Conservation (phyloP, 768 basidiomycete genomes). For the Clitopilus hobsonii region DNA sequence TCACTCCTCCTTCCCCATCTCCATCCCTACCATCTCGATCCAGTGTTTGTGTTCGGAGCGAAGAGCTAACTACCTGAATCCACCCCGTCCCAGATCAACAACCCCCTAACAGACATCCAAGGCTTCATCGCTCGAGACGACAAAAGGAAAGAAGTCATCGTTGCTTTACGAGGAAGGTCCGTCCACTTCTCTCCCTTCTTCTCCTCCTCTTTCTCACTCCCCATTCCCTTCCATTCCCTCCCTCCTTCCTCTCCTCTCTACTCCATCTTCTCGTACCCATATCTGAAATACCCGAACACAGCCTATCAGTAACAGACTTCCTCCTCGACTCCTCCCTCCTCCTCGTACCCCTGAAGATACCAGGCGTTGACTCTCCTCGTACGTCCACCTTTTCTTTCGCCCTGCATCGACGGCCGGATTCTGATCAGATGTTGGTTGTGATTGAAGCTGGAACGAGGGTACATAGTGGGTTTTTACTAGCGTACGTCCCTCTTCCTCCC, state of each 20-base stretch:
- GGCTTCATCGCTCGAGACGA: conserved; percentile 44
- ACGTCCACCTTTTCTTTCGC: conserved; percentile 4
- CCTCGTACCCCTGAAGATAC: conserved; percentile 38
- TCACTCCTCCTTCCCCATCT: too few species aligned
- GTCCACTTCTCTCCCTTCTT: background rate
- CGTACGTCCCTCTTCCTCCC: too few species aligned
- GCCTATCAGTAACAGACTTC: conserved; percentile 36
- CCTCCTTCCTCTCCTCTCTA: background rate
- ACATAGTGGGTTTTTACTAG: conserved; percentile 46
- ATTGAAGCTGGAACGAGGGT: conserved; percentile 33
- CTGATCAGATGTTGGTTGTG: background rate
- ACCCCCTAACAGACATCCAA: conserved; percentile 32
- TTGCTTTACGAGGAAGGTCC: conserved; percentile 46
- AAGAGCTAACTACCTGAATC: background rate
- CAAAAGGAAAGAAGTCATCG: conserved; percentile 31
- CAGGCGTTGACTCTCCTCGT: conserved; percentile 39
- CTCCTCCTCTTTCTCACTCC: background rate
- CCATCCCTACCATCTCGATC: too few species aligned
- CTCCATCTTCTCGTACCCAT: background rate
- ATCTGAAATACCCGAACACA: conserved; percentile 16
- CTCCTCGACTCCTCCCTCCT: conserved; percentile 37
- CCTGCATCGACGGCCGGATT: too few species aligned
- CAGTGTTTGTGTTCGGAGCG: too few species aligned
- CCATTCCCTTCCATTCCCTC: background rate
- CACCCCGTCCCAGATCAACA: conserved; percentile 30